Base-by-base conservation (phyloP, 345 rosid species). In the Populus deltoides region DNA sequence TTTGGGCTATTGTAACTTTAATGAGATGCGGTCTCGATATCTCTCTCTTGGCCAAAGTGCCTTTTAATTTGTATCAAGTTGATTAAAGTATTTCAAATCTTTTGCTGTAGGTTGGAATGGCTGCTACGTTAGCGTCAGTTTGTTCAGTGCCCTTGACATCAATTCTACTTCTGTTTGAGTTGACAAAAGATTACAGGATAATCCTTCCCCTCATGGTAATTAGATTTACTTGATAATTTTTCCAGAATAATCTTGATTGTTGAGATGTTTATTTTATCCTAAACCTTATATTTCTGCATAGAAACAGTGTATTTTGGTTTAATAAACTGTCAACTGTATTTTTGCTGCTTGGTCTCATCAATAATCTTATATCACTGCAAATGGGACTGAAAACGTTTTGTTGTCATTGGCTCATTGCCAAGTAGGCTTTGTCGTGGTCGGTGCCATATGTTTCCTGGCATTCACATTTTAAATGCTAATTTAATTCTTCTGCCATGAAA, bases 71-170 rank as follows among this genome's bases (percentile, higher is more conserved):
- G 39, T 27, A 3, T 70, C 45, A 25, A 71, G 75, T 31, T 81
- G 77, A 80, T 71, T 43, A 59, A 75, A n/a, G 74, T 75, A 53
- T 77, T 67, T 62, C 69, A 49, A 69, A 62, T 73, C 72, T 77
- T 79, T 70, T 74, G 62, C 71, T 89, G 81, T 86, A 93, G 99
- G 98, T 96, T 78, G 98, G 99, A 82, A 96, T 96, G 98, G 99
- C 99, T 80, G 98, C 99, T 61, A 90, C 99, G 29, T 83, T 96
- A 71, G 99, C 98, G 82, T 96, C 98, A 80, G 94, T 93, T 80
- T 96, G 99, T 87, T 96, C 99, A 12, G 98, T 96, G 35, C 99
- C 99, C 13, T 86, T 96, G 91, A 96, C 99, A 71, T 96, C 99
- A 47, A 97, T 93, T 71, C 85, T 96, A 75, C 92, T 95, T 69